A percentile compares a stretch with the other conserved stretches of the same genome.
These are phyloP conservation scores for Suillus subalutaceus DNA, from an alignment of 768 basidiomycete species.

Conservation along the genomic window DNA sequence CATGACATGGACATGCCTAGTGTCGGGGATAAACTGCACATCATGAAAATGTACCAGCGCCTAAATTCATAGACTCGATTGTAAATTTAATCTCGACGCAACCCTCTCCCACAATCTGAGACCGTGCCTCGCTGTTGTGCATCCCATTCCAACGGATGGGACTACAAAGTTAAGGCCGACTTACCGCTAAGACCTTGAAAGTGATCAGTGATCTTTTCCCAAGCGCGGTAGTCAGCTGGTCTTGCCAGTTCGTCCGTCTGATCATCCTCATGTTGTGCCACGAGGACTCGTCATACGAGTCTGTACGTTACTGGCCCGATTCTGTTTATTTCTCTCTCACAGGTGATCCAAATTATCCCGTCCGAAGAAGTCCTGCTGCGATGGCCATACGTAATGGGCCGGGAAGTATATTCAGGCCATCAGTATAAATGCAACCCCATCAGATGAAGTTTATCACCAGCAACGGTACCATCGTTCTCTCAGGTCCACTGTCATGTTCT, in stretches of 20 bases:
- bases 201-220: neutral
- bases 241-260: neutral
- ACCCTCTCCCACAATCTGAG: neutral
- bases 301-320: neutral
- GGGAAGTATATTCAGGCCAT: neutral
- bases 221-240: neutral
- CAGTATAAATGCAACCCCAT: slow-evolving; percentile 4
- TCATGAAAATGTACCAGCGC: neutral
- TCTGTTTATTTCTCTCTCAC: neutral
- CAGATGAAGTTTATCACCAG: neutral
- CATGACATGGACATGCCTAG: no score
- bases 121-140: neutral
- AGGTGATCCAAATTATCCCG: neutral
- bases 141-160: neutral
- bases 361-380: neutral
- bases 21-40: no score
- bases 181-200: neutral
- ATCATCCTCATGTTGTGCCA: neutral
- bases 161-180: neutral
- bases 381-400: neutral
- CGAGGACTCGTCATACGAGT: neutral
- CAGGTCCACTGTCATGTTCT: slow-evolving; percentile 13
- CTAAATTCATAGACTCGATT: neutral
- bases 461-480: neutral
- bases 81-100: neutral